Percentiles rank a stretch among this genome's conserved stretches.
phyloP scores from a whole-genome alignment of 2,329 filamentous ascomycete species.

The Hypoxylon sp. region DNA sequence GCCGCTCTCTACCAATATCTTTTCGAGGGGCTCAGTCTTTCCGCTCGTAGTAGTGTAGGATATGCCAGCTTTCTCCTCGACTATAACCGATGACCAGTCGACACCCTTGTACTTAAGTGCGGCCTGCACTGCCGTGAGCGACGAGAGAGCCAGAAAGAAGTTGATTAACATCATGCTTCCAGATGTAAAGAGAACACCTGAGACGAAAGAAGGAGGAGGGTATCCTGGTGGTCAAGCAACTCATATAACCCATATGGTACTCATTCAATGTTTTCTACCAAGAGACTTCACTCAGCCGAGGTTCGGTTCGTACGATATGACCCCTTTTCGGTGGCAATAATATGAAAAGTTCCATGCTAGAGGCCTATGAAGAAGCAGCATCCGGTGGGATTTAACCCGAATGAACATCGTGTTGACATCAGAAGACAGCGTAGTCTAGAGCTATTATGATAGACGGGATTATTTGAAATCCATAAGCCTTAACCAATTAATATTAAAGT shows the following conservation, averaged over 20 bases:
- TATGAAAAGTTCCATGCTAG: neutral
- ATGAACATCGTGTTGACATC: slow-evolving; percentile 5
- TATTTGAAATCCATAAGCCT: slow-evolving; percentile 4
- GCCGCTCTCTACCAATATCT: slow-evolving; percentile 71
- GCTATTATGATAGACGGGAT: slow-evolving; percentile 6
- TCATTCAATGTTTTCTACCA: neutral
- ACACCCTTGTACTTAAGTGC: slow-evolving; percentile 74
- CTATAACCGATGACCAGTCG: slow-evolving; percentile 76
- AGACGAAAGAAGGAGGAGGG: neutral
- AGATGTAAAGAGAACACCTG: neutral
- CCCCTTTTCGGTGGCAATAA: neutral
- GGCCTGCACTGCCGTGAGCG: slow-evolving; percentile 49
- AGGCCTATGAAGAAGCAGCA: slow-evolving; percentile 2
- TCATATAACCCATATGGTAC: slow-evolving; percentile 3
- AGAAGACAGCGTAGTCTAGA: slow-evolving; percentile 7
- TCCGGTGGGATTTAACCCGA: slow-evolving; percentile 21
- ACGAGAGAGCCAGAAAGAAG: slow-evolving; percentile 40
- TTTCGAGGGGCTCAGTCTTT: slow-evolving; percentile 68
- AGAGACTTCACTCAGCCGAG: neutral
- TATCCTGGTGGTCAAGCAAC: neutral
- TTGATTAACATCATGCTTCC: slow-evolving; percentile 43
- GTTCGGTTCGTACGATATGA: neutral
- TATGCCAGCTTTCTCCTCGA: slow-evolving; percentile 73
- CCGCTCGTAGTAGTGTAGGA: slow-evolving; percentile 71
- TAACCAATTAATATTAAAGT: slow-evolving; percentile 6